phyloP scores from a whole-genome alignment of 176 grass and related monocot genomes.

The Oryza officinalis region DNA sequence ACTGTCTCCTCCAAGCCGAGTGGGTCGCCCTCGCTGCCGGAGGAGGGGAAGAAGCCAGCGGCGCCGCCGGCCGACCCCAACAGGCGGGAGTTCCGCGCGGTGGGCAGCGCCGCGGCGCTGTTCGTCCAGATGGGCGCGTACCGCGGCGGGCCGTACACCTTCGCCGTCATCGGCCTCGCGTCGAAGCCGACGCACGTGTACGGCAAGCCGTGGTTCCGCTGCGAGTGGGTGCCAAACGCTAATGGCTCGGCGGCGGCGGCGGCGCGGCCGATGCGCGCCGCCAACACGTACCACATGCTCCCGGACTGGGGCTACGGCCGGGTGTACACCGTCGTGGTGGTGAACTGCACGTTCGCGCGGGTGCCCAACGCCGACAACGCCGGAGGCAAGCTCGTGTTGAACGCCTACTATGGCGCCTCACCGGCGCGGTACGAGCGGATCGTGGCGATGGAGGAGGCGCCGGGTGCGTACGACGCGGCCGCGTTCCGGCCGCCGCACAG shows the following conservation, averaged over 20 bases:
- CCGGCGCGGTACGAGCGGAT: slow-evolving; percentile 57
- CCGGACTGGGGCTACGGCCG: slow-evolving; percentile 99
- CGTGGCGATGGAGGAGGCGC: slow-evolving; percentile 66
- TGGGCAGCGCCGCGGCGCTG: slow-evolving; percentile 79
- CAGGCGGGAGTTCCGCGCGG: slow-evolving; percentile 61
- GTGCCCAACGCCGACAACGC: slow-evolving; percentile 72
- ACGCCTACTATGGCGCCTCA: slow-evolving; percentile 69
- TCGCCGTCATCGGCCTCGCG: slow-evolving; percentile 72
- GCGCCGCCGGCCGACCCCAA: slow-evolving; percentile 31
- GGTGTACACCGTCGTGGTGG: slow-evolving; percentile 88
- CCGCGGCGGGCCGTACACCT: slow-evolving; percentile 80
- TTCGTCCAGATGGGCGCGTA: slow-evolving; percentile 93
- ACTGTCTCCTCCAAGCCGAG: neutral
- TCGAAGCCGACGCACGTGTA: slow-evolving; percentile 88
- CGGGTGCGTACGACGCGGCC: slow-evolving; percentile 60
- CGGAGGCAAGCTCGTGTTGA: slow-evolving; percentile 61
- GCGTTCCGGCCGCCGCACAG: slow-evolving; percentile 54
- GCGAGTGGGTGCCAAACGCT: slow-evolving; percentile 59
- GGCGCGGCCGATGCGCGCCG: slow-evolving; percentile 35
- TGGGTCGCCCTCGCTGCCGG: neutral
- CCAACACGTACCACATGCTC: slow-evolving; percentile 82
- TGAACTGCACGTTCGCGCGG: slow-evolving; percentile 85
- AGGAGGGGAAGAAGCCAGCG: neutral
- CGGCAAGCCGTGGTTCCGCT: slow-evolving; percentile 80
- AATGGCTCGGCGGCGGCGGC: neutral